Evolutionary conservation across 306 rosid genomes (phyloP).

Genomic region (Acacia confusa): DNA sequence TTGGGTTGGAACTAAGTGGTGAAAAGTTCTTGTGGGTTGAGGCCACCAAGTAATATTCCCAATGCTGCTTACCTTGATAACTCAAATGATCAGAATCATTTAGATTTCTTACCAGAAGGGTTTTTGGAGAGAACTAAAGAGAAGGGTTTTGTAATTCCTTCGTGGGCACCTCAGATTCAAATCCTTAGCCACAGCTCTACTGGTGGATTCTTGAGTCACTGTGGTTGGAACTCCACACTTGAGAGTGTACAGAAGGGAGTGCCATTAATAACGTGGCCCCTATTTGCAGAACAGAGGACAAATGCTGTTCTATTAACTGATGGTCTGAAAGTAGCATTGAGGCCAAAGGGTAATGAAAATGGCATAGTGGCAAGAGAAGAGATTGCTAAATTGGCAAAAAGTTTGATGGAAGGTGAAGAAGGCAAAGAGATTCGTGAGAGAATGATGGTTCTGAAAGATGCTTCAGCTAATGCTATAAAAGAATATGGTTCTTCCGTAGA

Average conservation of each 20-base stretch:
- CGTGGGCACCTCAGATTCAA: not conserved
- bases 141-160: not conserved
- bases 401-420: slow-evolving; percentile 1
- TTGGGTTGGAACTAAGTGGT: not conserved
- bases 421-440: not conserved
- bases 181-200: not conserved
- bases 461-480: not conserved
- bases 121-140: not conserved
- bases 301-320: not conserved
- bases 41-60: not conserved
- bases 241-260: not conserved
- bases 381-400: not conserved
- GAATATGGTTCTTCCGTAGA: not conserved
- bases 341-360: not conserved
- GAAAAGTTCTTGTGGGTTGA: not conserved
- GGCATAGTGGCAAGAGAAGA: slow-evolving; percentile 5
- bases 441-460: not conserved
- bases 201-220: slow-evolving; percentile 7
- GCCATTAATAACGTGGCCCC: not conserved
- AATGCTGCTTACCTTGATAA: not conserved
- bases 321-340: not conserved
- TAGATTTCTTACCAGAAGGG: slow-evolving; percentile 6
- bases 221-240: not conserved
- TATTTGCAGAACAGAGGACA: not conserved
- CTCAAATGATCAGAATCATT: not conserved